Base-by-base conservation (phyloP, 1,284 basidiomycete genomes). In the Naganishia cerealis region DNA sequence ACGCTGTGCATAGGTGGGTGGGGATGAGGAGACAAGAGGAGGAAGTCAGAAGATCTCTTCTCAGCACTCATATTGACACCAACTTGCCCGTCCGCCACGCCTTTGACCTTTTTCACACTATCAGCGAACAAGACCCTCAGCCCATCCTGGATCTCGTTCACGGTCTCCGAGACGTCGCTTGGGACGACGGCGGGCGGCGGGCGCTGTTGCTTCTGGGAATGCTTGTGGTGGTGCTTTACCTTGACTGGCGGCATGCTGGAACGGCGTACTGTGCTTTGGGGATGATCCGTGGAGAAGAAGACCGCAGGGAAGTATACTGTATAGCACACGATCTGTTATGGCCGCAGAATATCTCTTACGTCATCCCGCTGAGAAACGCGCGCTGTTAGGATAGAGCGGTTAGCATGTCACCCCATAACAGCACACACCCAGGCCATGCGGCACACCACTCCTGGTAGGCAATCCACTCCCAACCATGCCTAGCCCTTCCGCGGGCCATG, bases 111-210 rank as follows among this genome's bases (percentile, higher is more conserved):
- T 16, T 46, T 63, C 3, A 63, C 50, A 16, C 61, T 63, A 36
- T 63, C 61, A 3, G 53, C 61, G 21, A 63, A 43, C 50, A 63
- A 24, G 10, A 43, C 39, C 15, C 54, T 63, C 50, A 63, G 36
- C n/a, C 61, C 61, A 63, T 54, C 61, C 48, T 16, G 53, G 21
- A 63, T 63, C 10, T 63, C 61, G 21, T 54, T 52, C 61, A 63
- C n/a, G n/a, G 61, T 63, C 10, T 63, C 61, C 13, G 61, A 18
- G 12, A 63, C 61, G n/a, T 63, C 50, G 39, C 61, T 63, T n/a
- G n/a, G n/a, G n/a, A n/a, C n/a, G n/a, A n/a, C n/a, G n/a, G n/a
- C n/a, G 16, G 61, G 61, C 16, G 54, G 24, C 21, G 42, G 7
- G 29, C 26, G 61, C 21, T 18, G 42, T n/a, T 39, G 50, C 38